Conservation (phyloP, 176 grass and related monocot species). For the Zoysia pacifica region DNA sequence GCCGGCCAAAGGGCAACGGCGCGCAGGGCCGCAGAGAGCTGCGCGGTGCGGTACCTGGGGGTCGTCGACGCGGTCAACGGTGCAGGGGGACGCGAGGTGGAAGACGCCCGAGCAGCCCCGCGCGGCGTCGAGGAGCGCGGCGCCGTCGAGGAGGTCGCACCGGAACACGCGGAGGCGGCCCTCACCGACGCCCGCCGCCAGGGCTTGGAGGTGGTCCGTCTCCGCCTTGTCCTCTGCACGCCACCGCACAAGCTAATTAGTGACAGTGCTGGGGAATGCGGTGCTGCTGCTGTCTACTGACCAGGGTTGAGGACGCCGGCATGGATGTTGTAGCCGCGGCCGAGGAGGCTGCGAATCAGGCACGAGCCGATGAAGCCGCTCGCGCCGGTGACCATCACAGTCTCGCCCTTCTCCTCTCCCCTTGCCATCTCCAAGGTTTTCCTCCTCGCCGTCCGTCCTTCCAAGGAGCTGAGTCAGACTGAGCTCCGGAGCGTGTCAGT, state of each 20-base stretch:
- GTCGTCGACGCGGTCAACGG: conserved; percentile 62
- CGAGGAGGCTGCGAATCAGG: conserved; percentile 65
- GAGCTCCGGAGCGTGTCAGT: too few species aligned
- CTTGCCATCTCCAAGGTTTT: not conserved
- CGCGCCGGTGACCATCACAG: conserved; percentile 75
- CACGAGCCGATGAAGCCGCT: conserved; percentile 93
- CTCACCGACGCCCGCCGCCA: conserved; percentile 41
- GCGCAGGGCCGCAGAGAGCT: too few species aligned
- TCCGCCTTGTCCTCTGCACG: conserved; percentile 68
- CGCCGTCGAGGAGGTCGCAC: conserved; percentile 70
- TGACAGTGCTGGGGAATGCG: not conserved
- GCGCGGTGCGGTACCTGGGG: conserved; percentile 51
- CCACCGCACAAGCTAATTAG: not conserved
- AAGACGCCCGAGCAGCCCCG: conserved; percentile 63
- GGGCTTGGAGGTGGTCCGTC: conserved; percentile 75
- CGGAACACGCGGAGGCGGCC: conserved; percentile 62
- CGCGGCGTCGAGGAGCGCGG: conserved; percentile 53
- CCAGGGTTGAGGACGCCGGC: conserved; percentile 78
- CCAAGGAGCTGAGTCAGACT: too few species aligned
- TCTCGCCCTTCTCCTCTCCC: conserved; percentile 24
- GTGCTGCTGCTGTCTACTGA: conserved; percentile 38
- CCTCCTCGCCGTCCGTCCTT: too few species aligned
- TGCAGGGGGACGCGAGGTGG: conserved; percentile 90
- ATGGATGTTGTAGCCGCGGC: conserved; percentile 69
- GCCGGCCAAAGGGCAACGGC: too few species aligned